A percentile compares a stretch with the other conserved stretches of the same genome.
Conservation (phyloP, 306 rosid species). For the Castanea crenata region DNA sequence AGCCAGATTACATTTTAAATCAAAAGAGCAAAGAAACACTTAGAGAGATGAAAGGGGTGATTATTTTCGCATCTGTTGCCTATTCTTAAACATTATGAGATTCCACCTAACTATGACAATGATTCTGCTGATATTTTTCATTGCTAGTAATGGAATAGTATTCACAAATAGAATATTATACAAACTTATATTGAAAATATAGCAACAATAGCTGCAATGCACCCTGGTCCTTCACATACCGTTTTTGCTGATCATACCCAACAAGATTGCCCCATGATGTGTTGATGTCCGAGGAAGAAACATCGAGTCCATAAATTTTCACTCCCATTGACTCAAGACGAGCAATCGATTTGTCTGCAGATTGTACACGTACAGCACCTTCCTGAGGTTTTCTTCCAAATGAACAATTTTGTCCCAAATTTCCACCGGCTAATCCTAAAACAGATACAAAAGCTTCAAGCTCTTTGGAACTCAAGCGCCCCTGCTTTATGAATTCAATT, state of each 20-base stretch:
- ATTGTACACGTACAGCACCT: conserved; percentile 40
- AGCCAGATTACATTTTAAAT: background rate
- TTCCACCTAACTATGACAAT: conserved; percentile 10
- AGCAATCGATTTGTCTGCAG: conserved; percentile 60
- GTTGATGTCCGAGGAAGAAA: conserved; percentile 35
- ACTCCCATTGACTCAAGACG: conserved; percentile 89
- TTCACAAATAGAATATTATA: conserved; percentile 4
- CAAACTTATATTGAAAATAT: background rate
- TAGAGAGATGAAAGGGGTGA: background rate
- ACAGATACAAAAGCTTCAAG: conserved; percentile 71
- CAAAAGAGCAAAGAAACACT: background rate
- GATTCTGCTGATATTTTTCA: background rate
- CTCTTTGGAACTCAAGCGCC: conserved; percentile 67
- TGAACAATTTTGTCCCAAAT: conserved; percentile 42
- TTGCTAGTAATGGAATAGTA: conserved; percentile 8
- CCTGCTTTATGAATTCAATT: conserved; percentile 77
- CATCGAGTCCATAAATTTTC: conserved; percentile 60
- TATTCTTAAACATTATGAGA: conserved; percentile 3
- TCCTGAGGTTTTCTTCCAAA: conserved; percentile 47
- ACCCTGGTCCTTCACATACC: conserved; percentile 43
- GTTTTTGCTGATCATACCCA: conserved; percentile 80
- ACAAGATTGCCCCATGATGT: conserved; percentile 88
- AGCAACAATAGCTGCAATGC: background rate
- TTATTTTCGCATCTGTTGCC: background rate
- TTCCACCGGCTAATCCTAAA: conserved; percentile 70